Percentiles rank a stretch among this genome's conserved stretches.
Evolutionary conservation across 805 yeast genomes (phyloP).

Genomic region (Candida rishiriensis): DNA sequence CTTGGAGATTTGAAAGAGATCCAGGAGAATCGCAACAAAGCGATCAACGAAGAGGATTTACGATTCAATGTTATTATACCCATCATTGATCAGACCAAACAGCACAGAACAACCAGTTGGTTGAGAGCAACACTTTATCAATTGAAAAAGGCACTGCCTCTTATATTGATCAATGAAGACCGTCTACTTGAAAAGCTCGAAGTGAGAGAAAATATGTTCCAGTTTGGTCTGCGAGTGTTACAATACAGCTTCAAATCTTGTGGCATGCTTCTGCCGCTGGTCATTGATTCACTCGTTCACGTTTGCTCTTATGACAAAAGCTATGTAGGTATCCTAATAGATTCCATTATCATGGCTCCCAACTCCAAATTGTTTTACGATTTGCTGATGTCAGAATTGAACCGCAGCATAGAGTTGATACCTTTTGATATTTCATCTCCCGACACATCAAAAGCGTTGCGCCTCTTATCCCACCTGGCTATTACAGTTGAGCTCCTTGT

Average conservation of each 20-base stretch:
- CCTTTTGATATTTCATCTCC: conserved; percentile 22
- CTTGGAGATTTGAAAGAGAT: conserved; percentile 12
- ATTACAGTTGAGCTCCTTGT: conserved; percentile 8
- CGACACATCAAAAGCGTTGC: conserved; percentile 18
- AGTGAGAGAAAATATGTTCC: conserved; percentile 30
- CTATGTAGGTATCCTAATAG: conserved; percentile 6
- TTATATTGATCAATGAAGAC: conserved; percentile 24
- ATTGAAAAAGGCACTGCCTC: conserved; percentile 40
- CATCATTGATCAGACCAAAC: conserved; percentile 5
- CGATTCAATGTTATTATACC: conserved; percentile 16
- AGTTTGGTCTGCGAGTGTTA: conserved; percentile 29
- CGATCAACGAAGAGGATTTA: neutral
- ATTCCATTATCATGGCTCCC: conserved; percentile 10
- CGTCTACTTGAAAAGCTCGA: conserved; percentile 22
- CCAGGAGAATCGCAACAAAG: neutral
- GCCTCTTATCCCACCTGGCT: conserved; percentile 8
- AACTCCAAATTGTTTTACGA: conserved; percentile 10
- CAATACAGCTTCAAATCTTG: conserved; percentile 33
- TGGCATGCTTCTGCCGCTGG: conserved; percentile 30
- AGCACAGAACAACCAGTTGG: conserved; percentile 48
- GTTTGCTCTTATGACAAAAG: conserved; percentile 16
- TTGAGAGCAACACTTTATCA: conserved; percentile 49
- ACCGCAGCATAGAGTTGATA: conserved; percentile 12
- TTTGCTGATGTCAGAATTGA: conserved; percentile 6
- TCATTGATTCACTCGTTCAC: conserved; percentile 28